Base-by-base conservation (phyloP, 2,329 filamentous ascomycete species). In the Ploettnerulaceae sp. region DNA sequence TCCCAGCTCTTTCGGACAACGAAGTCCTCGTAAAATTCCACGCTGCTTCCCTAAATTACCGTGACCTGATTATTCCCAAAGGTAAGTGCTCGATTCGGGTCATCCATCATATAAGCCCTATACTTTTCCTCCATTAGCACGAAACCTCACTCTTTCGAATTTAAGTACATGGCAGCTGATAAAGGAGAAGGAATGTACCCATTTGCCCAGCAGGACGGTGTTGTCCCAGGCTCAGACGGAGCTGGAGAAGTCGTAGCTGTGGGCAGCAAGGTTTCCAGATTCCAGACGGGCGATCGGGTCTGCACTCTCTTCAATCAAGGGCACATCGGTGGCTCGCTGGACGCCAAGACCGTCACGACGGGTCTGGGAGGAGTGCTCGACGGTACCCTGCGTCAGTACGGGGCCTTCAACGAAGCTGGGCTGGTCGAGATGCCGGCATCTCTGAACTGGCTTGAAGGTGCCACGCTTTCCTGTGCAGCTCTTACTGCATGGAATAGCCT, bases 251-350 rank as follows among this genome's bases (percentile, higher is more conserved):
- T 75, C 7, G 45, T 74, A 11, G 67, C 68, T 14, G 71, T 80
- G 14, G 81, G 81, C 43, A 64, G 70, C 8, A 71, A 73, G 47
- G 81, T 80, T 26, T 71, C 71, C 0, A 69, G 82, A 6, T 73
- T 79, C 42, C 69, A 81, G 48, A 74, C 77, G 49, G 80, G 71
- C 31, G 70, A 74, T 26, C 82, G 78, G 61, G 69, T 75, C 42
- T 71, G 81, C 29, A 80, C 78, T 4, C 71, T 84, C 9, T 79
- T 84, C 33, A 67, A 70, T 51, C 69, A 73, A 54, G 75, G 75
- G 0, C 61, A 67, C 31, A 35, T 60, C 1, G 52, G 49, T 7
- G 61, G 62, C 14, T 40, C 51, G n/a, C 41, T 64, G 20, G 50
- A 53, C 21, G 26, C 35, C 1, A 33, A 34, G 21, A 61, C 61